Base-by-base conservation (phyloP, 2,329 filamentous ascomycete species). In the Apiospora aurea region DNA sequence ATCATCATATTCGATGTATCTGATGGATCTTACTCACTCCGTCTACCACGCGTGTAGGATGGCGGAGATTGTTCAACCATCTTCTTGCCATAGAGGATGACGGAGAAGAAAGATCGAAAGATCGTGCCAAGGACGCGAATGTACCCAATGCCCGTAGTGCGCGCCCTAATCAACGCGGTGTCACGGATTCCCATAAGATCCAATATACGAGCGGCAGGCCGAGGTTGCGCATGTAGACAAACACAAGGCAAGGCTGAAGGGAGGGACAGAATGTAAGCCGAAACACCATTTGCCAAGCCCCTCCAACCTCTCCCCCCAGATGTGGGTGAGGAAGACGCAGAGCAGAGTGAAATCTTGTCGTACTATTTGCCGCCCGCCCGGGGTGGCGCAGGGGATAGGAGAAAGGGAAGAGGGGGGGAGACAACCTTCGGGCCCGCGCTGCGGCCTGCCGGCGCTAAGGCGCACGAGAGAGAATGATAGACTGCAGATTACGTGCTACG, bases 371-470 rank as follows among this genome's bases (percentile, higher is more conserved):
- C 3, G 18, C 29, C n/a, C 57, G 29, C 29, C n/a, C 57, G 29
- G 57, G 57, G 34, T 64, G 57, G 57, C 57, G 57, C 57, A 64
- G 57, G 8, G 34, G 41, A 21, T 16, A 26, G 5, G 13, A 18
- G 10, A 24, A 3, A n/a, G 29, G 21, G 7, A 16, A 61, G 18
- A 4, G n/a, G 3, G 13, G 29, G 21, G 7, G 16, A 61, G 18
- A 41, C 34, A 18, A 2, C 1, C 10, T 41, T 64, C 57, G 29
- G 57, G 34, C 34, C 57, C 57, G 34, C 34, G 21, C 57, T 64
- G 57, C 57, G 57, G 57, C 34, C 21, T 64, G 18, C 57, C 57
- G 57, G 57, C 57, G 41, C 57, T 41, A 64, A 41, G 57, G 34
- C 29, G 18, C n/a, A 7, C 18, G 53, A 7, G 53, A 34, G 16